Conservation (phyloP, 2,329 filamentous ascomycete species). For the Penicillium rolfsii region DNA sequence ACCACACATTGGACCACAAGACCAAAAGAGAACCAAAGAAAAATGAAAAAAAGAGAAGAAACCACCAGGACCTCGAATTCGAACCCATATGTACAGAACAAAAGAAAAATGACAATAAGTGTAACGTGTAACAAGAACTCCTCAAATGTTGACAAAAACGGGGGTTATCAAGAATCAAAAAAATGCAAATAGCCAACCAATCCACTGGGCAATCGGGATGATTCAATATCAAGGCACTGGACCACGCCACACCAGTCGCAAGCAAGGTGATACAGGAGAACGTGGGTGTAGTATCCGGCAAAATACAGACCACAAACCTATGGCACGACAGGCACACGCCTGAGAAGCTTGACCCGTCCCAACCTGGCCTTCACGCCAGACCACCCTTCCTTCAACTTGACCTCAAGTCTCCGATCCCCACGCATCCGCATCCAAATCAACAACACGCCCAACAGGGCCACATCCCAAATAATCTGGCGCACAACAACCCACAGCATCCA, state of each 20-base stretch:
- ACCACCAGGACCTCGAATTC: conserved; percentile 23
- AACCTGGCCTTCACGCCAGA: conserved; percentile 40
- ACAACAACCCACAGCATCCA: conserved; percentile 70
- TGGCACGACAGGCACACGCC: conserved; percentile 32
- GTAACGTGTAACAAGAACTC: conserved; percentile 12
- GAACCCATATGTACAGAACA: conserved; percentile 34
- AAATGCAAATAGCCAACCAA: neutral
- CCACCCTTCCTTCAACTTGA: conserved; percentile 40
- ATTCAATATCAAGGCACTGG: neutral
- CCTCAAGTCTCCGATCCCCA: conserved; percentile 49
- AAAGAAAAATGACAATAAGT: conserved; percentile 20
- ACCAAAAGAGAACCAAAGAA: conserved; percentile 2
- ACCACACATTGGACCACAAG: neutral
- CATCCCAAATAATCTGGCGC: conserved; percentile 75
- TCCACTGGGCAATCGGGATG: neutral
- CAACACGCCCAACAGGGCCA: conserved; percentile 54
- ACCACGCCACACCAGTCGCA: neutral
- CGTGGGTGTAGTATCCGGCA: neutral
- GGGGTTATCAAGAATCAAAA: neutral
- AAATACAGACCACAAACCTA: conserved; percentile 18
- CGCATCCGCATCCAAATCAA: conserved; percentile 48
- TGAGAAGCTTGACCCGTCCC: conserved; percentile 32
- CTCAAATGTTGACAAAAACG: conserved; percentile 5
- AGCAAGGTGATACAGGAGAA: neutral
- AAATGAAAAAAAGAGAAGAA: conserved; percentile 14